Evolutionary conservation across 805 yeast species (phyloP), one percentile per base, ranked within the genome.

Genomic region (Metschnikowia santaceciliae): DNA sequence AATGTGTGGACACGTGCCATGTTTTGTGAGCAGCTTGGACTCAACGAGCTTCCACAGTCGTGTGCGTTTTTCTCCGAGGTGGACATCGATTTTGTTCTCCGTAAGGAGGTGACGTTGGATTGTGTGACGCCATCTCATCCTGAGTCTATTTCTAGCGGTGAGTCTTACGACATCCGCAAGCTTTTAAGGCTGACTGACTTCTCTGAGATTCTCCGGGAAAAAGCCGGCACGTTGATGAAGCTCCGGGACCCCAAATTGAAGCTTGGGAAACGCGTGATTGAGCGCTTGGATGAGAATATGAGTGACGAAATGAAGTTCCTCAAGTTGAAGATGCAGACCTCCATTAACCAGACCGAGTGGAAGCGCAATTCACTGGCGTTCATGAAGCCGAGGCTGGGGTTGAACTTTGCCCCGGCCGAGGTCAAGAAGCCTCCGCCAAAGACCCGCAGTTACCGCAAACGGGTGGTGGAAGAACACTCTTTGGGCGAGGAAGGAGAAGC

Each of bases 1-100:
- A 95, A 95, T 65, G 62, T 92, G 3, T 94, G 99, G 99, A 92
- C 98, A 0, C 76, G 99, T 53, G 95, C 96, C 0, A 86, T 94
- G 82, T 94, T 94, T 61, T 88, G 95, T 58, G 95, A 91, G 63
- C 96, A 90, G 61, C 68, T 92, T 62, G 97, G 97, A 0, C 86
- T 94, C 54, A 76, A 80, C 35, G 95, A 91, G 56, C 75, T 94
- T 36, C 99, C 99, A 0, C 96, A 91, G 60, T 84, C 91, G 11
- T 89, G 96, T 70, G 98, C 99, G 0, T 94, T 94, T 64, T 94
- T 94, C 65, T 88, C 96, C 1, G 90, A 90, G 36, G 90, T 94
- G 37, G 99, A 94, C 63, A 80, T 95, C 48, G 99, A 94, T 63
- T 80, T 78, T 54, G 87, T 92, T 3, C 69, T 95, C 58, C 75